Percentiles rank a stretch among this genome's conserved stretches.
Conservation (phyloP, 352 stramenopile species). For the Pythium sukuiense region DNA sequence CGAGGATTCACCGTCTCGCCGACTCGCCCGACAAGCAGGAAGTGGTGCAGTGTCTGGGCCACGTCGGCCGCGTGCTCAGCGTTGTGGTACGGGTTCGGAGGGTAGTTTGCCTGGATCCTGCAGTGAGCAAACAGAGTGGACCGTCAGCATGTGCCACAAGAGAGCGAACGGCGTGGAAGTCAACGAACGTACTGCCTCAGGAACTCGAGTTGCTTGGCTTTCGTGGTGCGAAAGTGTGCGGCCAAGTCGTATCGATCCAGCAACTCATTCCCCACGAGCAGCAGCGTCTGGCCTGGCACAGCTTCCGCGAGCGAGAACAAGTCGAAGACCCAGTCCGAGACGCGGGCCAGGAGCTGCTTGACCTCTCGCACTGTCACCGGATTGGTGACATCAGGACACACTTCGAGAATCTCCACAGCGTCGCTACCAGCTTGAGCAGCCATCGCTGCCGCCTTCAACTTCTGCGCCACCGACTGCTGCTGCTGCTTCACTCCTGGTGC, state of each 20-base stretch:
- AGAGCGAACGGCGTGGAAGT: background rate
- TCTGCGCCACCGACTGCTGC: constrained; percentile 3
- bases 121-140: background rate
- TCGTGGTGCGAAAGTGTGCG: constrained; percentile 61
- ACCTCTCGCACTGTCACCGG: constrained; percentile 42
- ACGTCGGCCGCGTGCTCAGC: constrained; percentile 84
- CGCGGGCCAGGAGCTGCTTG: constrained; percentile 51
- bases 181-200: constrained; percentile 54
- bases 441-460: background rate
- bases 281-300: constrained; percentile 55
- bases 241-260: constrained; percentile 71
- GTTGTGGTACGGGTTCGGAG: constrained; percentile 85
- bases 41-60: constrained; percentile 71
- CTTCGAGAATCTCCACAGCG: constrained; percentile 29
- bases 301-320: constrained; percentile 59
- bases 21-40: constrained; percentile 51
- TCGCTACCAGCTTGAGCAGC: constrained; percentile 29
- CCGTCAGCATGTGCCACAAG: background rate
- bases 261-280: constrained; percentile 73
- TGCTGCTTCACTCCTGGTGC: background rate
- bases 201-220: constrained; percentile 52
- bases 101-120: constrained; percentile 65
- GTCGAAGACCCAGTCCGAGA: constrained; percentile 72
- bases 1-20: constrained; percentile 56
- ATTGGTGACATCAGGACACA: constrained; percentile 57